Percentiles rank a stretch among this genome's conserved stretches.
Evolutionary conservation across 306 rosid genomes (phyloP).

Genomic region (Luffa acutangula): DNA sequence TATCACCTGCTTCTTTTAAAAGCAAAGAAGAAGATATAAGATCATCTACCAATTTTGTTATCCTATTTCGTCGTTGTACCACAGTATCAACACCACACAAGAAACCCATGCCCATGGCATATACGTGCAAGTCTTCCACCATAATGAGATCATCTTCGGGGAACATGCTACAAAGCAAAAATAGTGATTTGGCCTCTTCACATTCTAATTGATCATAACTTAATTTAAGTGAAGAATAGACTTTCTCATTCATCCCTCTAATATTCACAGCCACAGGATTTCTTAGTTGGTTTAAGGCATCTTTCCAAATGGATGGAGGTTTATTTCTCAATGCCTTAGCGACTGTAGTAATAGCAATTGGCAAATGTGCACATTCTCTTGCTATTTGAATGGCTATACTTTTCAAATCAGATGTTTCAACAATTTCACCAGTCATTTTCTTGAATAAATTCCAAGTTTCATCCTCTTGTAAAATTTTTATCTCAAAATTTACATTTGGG

Average conservation of each 20-base stretch:
- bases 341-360: background rate
- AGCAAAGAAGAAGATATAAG: conserved; percentile 7
- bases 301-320: background rate
- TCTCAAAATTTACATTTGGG: background rate
- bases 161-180: background rate
- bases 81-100: background rate
- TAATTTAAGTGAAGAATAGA: background rate
- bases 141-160: background rate
- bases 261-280: background rate
- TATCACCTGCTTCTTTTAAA: background rate
- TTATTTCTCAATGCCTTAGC: background rate
- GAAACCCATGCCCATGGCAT: background rate
- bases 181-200: background rate
- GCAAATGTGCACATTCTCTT: background rate
- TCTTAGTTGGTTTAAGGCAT: background rate
- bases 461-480: too few species aligned
- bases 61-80: too few species aligned
- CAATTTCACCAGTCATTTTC: background rate
- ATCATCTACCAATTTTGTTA: too few species aligned
- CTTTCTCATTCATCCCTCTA: background rate
- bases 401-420: background rate
- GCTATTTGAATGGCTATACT: background rate
- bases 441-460: too few species aligned
- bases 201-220: background rate
- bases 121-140: background rate